phyloP scores from a whole-genome alignment of 805 yeast genomes.

The Spathaspora hagerdaliae region DNA sequence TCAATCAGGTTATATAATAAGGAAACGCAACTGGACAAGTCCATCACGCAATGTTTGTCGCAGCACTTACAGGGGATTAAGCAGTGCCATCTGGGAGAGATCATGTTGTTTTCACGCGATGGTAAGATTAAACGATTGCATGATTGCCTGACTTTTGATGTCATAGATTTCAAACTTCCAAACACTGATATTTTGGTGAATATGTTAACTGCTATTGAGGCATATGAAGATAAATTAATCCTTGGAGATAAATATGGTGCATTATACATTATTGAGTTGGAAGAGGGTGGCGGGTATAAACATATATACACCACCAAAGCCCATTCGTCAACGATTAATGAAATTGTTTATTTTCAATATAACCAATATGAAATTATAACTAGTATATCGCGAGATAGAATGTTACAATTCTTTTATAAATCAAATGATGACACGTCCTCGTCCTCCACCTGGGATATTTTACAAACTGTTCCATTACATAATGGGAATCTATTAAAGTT shows the following conservation, averaged over 20 bases:
- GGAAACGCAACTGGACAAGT: conserved; percentile 7
- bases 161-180: conserved; percentile 16
- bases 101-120: conserved; percentile 39
- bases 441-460: no score
- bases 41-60: conserved; percentile 33
- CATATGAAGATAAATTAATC: conserved; percentile 22
- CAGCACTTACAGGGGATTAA: conserved; percentile 31
- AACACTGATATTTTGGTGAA: conserved; percentile 35
- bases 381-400: conserved; percentile 58
- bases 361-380: conserved; percentile 28
- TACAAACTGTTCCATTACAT: conserved; percentile 59
- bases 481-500: conserved; percentile 49
- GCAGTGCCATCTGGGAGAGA: conserved; percentile 21
- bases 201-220: conserved; percentile 39
- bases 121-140: conserved; percentile 34
- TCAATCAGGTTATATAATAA: conserved; percentile 29
- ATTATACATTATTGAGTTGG: conserved; percentile 22
- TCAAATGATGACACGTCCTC: no score
- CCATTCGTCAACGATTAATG: conserved; percentile 51
- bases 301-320: conserved; percentile 33
- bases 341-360: conserved; percentile 32
- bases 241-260: conserved; percentile 51
- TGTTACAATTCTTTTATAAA: conserved; percentile 55
- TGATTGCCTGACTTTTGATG: conserved; percentile 4
- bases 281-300: conserved; percentile 3